Conservation (phyloP, 495 filamentous ascomycete genomes). For the Lasiosphaeria hispida region DNA sequence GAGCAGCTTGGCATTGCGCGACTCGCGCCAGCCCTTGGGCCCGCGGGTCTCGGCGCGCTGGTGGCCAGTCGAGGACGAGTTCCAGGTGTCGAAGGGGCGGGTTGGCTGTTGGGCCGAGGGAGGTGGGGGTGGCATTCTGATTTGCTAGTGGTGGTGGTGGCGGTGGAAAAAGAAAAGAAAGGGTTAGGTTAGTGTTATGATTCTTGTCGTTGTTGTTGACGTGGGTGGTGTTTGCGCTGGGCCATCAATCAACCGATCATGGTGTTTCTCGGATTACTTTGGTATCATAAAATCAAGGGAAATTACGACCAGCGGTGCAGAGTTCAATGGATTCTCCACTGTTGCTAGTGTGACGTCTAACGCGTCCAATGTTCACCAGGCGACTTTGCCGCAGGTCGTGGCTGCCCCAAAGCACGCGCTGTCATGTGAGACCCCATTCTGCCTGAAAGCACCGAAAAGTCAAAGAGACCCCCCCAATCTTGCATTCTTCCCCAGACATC, state of each 20-base stretch:
- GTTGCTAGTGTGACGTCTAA: neutral
- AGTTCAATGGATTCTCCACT: too few species aligned
- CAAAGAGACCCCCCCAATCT: neutral
- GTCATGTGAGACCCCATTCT: constrained; percentile 14
- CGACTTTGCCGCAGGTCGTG: neutral
- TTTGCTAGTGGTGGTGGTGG: constrained; percentile 20
- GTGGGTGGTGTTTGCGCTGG: neutral
- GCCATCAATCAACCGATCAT: too few species aligned
- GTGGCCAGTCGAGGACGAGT: constrained; percentile 75
- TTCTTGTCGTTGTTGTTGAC: neutral
- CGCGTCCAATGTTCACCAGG: neutral
- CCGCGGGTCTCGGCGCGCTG: constrained; percentile 66
- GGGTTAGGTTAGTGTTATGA: neutral
- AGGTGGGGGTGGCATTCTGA: constrained; percentile 41
- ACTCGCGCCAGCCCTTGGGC: constrained; percentile 68
- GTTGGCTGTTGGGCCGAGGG: constrained; percentile 35
- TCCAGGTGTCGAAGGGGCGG: constrained; percentile 74
- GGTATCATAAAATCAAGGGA: too few species aligned
- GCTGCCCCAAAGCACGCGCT: constrained; percentile 5
- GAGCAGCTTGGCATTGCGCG: constrained; percentile 62
- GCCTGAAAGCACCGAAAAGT: constrained; percentile 9
- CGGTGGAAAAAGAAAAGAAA: constrained; percentile 13
- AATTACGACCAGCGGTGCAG: too few species aligned
- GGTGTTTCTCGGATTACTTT: too few species aligned
- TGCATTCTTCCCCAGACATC: too few species aligned